Percentiles rank a stretch among this genome's conserved stretches.
These are phyloP conservation scores for Cladosporium velox DNA, from an alignment of 2,329 filamentous ascomycete genomes.

Conservation along the genomic window DNA sequence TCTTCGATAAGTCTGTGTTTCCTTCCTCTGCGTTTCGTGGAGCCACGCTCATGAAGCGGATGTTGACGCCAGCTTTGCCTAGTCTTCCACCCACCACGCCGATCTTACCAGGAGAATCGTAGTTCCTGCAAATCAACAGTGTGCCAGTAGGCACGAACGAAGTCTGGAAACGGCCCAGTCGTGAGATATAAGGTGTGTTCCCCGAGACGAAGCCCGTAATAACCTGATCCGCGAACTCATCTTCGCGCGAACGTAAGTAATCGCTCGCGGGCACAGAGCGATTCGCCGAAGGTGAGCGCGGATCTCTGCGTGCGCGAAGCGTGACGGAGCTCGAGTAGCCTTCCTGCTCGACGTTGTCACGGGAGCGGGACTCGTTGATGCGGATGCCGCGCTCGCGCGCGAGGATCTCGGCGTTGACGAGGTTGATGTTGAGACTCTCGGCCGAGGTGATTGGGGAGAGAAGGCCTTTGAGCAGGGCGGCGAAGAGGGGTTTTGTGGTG, in stretches of 20 bases:
- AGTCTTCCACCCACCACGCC: conserved; percentile 73
- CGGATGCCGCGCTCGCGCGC: conserved; percentile 76
- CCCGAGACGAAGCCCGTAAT: conserved; percentile 69
- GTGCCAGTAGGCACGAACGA: conserved; percentile 73
- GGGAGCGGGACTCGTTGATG: conserved; percentile 71
- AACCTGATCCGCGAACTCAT: conserved; percentile 50
- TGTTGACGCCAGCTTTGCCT: conserved; percentile 72
- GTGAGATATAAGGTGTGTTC: conserved; percentile 67
- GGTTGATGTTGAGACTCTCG: conserved; percentile 71
- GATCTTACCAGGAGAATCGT: conserved; percentile 80
- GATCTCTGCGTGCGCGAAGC: conserved; percentile 54
- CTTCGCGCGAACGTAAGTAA: conserved; percentile 25
- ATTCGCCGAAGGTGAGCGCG: conserved; percentile 35
- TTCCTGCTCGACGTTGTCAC: conserved; percentile 60
- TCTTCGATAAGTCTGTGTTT: conserved; percentile 20
- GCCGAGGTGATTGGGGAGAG: conserved; percentile 67
- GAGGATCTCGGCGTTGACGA: conserved; percentile 76
- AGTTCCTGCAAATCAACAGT: conserved; percentile 77
- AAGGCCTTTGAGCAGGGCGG: conserved; percentile 76
- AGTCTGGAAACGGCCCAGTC: conserved; percentile 71
- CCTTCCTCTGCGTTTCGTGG: conserved; percentile 45
- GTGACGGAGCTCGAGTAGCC: conserved; percentile 73
- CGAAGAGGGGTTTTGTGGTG: conserved; percentile 77
- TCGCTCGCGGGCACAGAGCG: conserved; percentile 23
- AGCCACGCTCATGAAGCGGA: conserved; percentile 76